Evolutionary conservation across 192 early-diverging fungal species (phyloP), one percentile per base, ranked within the genome.

Genomic region (Coemansia sp.): DNA sequence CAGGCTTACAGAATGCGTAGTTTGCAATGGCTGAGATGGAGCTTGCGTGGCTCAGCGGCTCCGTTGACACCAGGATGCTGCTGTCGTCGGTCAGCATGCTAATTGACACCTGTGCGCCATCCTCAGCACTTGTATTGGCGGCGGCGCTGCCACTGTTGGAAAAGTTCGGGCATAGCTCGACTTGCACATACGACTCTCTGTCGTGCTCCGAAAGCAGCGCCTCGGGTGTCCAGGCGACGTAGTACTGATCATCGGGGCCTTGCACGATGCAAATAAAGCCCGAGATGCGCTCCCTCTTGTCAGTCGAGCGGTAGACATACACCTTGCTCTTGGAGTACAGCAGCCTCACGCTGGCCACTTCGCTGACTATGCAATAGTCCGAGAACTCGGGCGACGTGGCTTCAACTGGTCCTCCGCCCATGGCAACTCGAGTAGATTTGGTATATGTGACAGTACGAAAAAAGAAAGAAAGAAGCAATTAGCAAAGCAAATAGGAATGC

Each of bases 191-290:
- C 0, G 85, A 72, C 72, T 91, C 84, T 20, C 75, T 70, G 69
- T 91, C 87, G 21, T 87, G 70, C 36, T 79, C 72, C 2, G 86
- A 79, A 35, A 90, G 81, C 50, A 82, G 71, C 0, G 86, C 79
- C 61, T 91, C 90, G 16, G 90, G 90, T 9, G 87, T 89, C 90
- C 90, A 91, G 2, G 88, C 86, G 14, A 91, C 68, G 55, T 88
- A 85, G 73, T 87, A 84, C 39, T 87, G 84, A 61, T 70, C 70
- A 39, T 68, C 66, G 66, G 85, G 84, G 20, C 83, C 85, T 62
- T 89, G 83, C 5, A 91, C 83, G 38, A 91, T 65, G 23, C 85
- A 86, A 20, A 91, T 61, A 65, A 87, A 89, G 2, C 90, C 90
- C 5, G 89, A 84, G 56, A 91, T 87, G 39, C 80, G 85, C 61